phyloP scores from a whole-genome alignment of 2,329 filamentous ascomycete species.

The Fusarium nematophilum region DNA sequence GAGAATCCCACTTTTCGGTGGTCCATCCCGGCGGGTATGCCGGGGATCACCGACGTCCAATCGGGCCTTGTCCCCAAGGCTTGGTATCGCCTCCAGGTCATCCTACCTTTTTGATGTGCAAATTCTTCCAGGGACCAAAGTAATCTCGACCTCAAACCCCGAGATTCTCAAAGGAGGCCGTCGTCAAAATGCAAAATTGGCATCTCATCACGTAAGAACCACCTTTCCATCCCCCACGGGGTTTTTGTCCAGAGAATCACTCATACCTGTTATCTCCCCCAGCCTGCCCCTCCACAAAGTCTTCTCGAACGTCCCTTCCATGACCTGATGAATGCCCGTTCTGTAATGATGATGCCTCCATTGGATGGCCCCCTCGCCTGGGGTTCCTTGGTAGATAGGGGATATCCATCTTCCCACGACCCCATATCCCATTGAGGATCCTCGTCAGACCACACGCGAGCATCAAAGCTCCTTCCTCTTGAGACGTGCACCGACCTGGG shows the following conservation, averaged over 20 bases:
- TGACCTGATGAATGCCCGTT: not conserved
- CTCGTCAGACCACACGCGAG: conserved; percentile 22
- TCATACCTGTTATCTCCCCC: not conserved
- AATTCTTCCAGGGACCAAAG: conserved; percentile 18
- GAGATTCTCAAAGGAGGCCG: not conserved
- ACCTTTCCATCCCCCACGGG: conserved; percentile 27
- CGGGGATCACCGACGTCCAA: conserved; percentile 33
- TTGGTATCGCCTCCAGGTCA: conserved; percentile 12
- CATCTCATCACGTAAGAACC: conserved; percentile 31
- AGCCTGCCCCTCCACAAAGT: not conserved
- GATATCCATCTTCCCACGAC: conserved; percentile 4
- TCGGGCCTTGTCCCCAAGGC: conserved; percentile 1
- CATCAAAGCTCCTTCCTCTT: conserved; percentile 29
- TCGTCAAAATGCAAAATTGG: not conserved
- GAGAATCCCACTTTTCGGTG: conserved; percentile 7
- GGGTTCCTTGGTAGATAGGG: conserved; percentile 1
- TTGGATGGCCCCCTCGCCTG: conserved; percentile 11
- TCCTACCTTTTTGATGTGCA: conserved; percentile 1
- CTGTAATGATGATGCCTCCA: conserved; percentile 15
- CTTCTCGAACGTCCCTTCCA: not conserved
- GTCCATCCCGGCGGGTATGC: conserved; percentile 27
- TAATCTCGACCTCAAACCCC: conserved; percentile 7
- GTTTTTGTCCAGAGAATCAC: not conserved
- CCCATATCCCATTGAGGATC: conserved; percentile 1
- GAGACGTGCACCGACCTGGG: conserved; percentile 35